Base-by-base conservation (phyloP, 2,329 filamentous ascomycete species). In the Leptographium radiaticola region DNA sequence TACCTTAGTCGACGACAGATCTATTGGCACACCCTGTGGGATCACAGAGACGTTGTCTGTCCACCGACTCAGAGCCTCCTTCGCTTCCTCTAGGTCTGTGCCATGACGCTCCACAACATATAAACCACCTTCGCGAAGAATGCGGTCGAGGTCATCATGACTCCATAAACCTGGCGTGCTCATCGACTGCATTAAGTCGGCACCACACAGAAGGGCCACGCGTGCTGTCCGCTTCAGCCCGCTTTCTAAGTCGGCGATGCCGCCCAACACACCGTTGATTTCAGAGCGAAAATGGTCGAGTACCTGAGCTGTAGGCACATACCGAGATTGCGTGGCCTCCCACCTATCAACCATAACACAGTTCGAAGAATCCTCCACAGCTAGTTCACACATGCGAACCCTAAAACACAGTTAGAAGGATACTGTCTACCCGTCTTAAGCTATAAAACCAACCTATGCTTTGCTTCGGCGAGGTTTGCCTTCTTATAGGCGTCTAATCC, bases 261-360 rank as follows among this genome's bases (percentile, higher is more conserved):
- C 90, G 42, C 85, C 83, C 34, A 83, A 73, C 46, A 88, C 79
- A 30, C 80, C 77, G 66, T 96, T 95, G 65, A 96, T 87, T 67
- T 96, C 89, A 64, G 91, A 72, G 60, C 94, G 83, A 62, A 96
- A 93, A 69, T 96, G 91, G 64, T 95, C 89, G 49, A 96, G 75
- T 43, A 95, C 90, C 61, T 86, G 80, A 42, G 90, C 91, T 1
- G 91, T 97, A 16, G 89, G 89, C 58, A 89, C 84, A 66, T 95
- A 97, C 60, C 86, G 77, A 63, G 84, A 80, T 70, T 94, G 59
- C 2, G 25, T 55, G 15, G 59, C 59, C 38, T 61, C 59, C 59
- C 59, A 61, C 0, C 86, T 82, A 65, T 95, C 89, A 47, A 93
- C 87, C 81, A 89, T 89, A 56, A 94, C 74, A 83, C 86, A 89